phyloP scores from a whole-genome alignment of 192 early-diverging fungal species.

The Backusella sp. region DNA sequence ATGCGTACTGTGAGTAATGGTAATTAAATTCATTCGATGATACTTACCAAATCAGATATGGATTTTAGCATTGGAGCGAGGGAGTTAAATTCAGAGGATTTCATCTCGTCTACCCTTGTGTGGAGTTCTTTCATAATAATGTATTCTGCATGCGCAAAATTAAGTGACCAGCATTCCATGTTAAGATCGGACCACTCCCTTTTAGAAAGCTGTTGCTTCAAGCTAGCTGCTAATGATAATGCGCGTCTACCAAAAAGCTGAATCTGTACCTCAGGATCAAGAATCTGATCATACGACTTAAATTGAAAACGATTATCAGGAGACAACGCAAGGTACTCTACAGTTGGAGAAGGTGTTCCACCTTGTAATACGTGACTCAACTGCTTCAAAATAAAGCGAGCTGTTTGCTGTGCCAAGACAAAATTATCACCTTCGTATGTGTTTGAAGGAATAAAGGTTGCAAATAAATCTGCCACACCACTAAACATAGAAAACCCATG shows the following conservation, averaged over 20 bases:
- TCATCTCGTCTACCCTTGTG: slow-evolving; percentile 26
- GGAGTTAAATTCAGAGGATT: slow-evolving; percentile 3
- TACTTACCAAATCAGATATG: slow-evolving; percentile 17
- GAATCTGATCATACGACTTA: slow-evolving; percentile 33
- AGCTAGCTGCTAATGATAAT: slow-evolving; percentile 51
- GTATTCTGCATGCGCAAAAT: slow-evolving; percentile 74
- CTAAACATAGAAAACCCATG: slow-evolving; percentile 70
- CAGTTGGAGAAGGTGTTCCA: slow-evolving; percentile 29
- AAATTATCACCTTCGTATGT: slow-evolving; percentile 67
- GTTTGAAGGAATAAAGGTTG: slow-evolving; percentile 56
- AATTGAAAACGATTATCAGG: slow-evolving; percentile 12
- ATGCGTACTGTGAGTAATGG: slow-evolving; percentile 29
- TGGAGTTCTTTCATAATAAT: slow-evolving; percentile 61
- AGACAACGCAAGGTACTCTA: slow-evolving; percentile 30
- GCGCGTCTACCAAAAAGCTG: slow-evolving; percentile 67
- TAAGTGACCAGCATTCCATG: slow-evolving; percentile 64
- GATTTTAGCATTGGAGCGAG: slow-evolving; percentile 28
- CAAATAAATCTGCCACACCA: slow-evolving; percentile 61
- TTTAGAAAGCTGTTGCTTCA: slow-evolving; percentile 52
- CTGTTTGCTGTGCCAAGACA: slow-evolving; percentile 64
- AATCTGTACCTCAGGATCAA: slow-evolving; percentile 54
- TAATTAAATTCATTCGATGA: background rate
- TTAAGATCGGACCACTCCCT: slow-evolving; percentile 66
- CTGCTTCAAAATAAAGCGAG: slow-evolving; percentile 68
- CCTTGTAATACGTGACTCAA: slow-evolving; percentile 42